Conservation (phyloP, 495 filamentous ascomycete species). For the Penicillium daleae region DNA sequence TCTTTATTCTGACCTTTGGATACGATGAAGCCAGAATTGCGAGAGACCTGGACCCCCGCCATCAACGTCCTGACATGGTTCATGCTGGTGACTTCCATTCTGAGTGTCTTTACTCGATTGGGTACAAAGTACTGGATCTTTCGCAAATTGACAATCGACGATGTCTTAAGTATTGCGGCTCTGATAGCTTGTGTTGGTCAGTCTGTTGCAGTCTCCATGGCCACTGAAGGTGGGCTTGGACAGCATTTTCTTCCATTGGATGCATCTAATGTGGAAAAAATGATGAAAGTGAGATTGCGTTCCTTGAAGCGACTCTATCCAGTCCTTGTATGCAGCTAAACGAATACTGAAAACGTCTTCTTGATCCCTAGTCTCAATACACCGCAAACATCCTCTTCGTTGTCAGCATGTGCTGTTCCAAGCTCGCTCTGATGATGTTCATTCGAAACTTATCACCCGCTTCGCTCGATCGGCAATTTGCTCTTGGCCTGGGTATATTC, state of each 20-base stretch:
- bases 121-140: slow-evolving; percentile 24
- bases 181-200: slow-evolving; percentile 40
- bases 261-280: slow-evolving; percentile 6
- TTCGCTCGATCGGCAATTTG: slow-evolving; percentile 25
- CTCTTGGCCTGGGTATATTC: slow-evolving; percentile 27
- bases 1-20: background rate
- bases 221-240: slow-evolving; percentile 28
- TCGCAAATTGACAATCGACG: slow-evolving; percentile 21
- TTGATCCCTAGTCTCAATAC: slow-evolving; percentile 34
- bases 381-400: slow-evolving; percentile 38
- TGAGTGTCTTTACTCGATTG: slow-evolving; percentile 24
- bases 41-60: slow-evolving; percentile 23
- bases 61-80: slow-evolving; percentile 26
- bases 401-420: slow-evolving; percentile 33
- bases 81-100: slow-evolving; percentile 22
- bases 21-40: slow-evolving; percentile 21
- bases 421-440: slow-evolving; percentile 39
- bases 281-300: slow-evolving; percentile 14
- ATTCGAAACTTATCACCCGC: slow-evolving; percentile 31
- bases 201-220: slow-evolving; percentile 30
- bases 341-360: background rate
- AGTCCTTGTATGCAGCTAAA: background rate
- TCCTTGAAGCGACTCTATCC: background rate
- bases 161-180: slow-evolving; percentile 36
- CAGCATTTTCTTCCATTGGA: slow-evolving; percentile 21